Evolutionary conservation across 306 rosid species (phyloP), one percentile per base, ranked within the genome.

Genomic region (Vicia faba): DNA sequence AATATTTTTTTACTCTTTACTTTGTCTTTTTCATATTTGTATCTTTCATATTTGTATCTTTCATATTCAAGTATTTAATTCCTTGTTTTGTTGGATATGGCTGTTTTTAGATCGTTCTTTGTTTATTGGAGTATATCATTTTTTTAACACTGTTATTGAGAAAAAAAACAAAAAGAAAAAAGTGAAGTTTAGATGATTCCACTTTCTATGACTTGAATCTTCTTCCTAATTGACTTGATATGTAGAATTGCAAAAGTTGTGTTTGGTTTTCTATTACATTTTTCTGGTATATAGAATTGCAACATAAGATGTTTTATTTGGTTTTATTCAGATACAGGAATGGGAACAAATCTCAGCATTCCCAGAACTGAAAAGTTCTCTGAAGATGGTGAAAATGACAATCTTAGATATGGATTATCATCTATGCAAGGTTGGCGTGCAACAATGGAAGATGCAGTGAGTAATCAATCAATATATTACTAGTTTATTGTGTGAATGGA

Each of bases 371-470:
- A 89, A 2, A 92, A 92, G 83, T 76, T 75, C 75, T 89, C 96
- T 18, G 90, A 92, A 61, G 92, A 92, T 74, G 96, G 96, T 61
- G 92, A 80, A 51, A 89, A 85, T 74, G 83, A 68, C 41, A 14
- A 73, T 61, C 88, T 89, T 62, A 80, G 88, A 81, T 89, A 82
- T 81, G 97, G 97, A 50, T 67, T 89, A 66, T 87, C 97, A n/a
- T 91, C 96, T 45, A 91, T 91, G 97, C 97, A 92, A 84, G 97
- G 97, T 11, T 92, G 97, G 97, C 96, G 97, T 20, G 84, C 90
- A 61, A 56, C 96, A 75, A 92, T 92, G 97, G 97, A 92, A 86
- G 97, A 92, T 84, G 97, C 97, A 46, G 97, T 91, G 64, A 85
- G 95, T 88, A 66, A 35, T 45, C 49, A 26, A 51, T 54, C 35